Base-by-base conservation (phyloP, 1,139 yeast genomes). In the Oligophagozyma castellii region DNA sequence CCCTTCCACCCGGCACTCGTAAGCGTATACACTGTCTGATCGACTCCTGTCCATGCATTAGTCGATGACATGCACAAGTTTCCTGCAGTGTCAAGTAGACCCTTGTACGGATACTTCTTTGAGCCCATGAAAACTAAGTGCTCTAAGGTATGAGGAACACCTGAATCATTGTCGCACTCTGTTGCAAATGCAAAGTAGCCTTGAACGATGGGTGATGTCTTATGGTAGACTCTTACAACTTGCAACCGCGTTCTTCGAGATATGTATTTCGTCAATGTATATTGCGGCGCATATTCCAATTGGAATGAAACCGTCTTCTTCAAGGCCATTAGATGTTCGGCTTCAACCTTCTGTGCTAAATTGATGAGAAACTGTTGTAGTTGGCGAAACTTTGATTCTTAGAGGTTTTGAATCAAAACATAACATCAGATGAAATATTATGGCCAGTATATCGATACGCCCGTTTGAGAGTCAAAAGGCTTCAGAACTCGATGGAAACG, bases 1-100 rank as follows among this genome's bases (percentile, higher is more conserved):
- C 96, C 98, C 33, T 80, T 84, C 95, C 95, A 86, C 5, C 98
- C 98, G 1, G 96, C 96, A 23, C 93, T 74, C 6, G 78, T 70
- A 33, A 92, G 61, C 1, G 95, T 83, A 47, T 89, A 92, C 2
- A 84, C 95, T 0, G 99, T 92, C 48, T 83, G 94, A 54, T 92
- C 98, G 3, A 89, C 80, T 1, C 78, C 84, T 0, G 99, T 89
- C 95, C 95, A 86, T 0, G 99, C 99, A 49, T 92, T 92, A 1
- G 98, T 92, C 5, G 73, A 65, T 1, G 95, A 79, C 53, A 78
- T 78, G 40, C 84, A 74, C 34, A 83, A 58, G 48, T 84, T 83
- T 5, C 96, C 95, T 33, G 86, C 64, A 5, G 74, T 74, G 46
- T 92, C 98, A 28, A 92, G 61, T 30, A 86, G 60, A 3, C 98